Evolutionary conservation across 768 basidiomycete genomes (phyloP).

Genomic region (Ephemerocybe angulata): DNA sequence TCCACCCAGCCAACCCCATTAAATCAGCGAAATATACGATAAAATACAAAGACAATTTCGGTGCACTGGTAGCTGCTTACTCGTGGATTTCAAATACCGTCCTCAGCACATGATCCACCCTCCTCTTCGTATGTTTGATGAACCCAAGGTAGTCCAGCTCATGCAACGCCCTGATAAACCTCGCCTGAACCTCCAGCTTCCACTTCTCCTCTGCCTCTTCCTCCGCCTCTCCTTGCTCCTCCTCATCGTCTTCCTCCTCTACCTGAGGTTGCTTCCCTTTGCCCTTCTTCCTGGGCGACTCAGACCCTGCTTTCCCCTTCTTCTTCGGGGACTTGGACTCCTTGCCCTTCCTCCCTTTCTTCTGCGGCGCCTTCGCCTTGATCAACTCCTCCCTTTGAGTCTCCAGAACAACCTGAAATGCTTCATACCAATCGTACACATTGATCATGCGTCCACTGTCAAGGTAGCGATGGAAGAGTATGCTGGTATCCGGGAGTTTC

Average conservation of each 20-base stretch:
- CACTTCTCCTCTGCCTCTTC: constrained; percentile 44
- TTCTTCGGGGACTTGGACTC: constrained; percentile 10
- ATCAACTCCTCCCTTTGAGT: constrained; percentile 38
- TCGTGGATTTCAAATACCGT: constrained; percentile 55
- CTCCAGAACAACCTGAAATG: constrained; percentile 67
- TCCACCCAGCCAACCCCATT: too few relatives aligned
- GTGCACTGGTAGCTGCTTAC: too few relatives aligned
- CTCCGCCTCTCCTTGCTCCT: constrained; percentile 27
- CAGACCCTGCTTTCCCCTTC: not conserved
- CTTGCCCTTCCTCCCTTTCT: not conserved
- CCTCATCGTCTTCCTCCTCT: constrained; percentile 18
- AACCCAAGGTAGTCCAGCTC: constrained; percentile 81
- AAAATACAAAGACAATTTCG: too few relatives aligned
- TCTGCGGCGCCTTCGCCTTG: not conserved
- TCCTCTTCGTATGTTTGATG: constrained; percentile 74
- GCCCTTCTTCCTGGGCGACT: constrained; percentile 14
- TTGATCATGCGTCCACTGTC: constrained; percentile 83
- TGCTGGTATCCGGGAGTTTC: constrained; percentile 69
- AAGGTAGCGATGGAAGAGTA: constrained; percentile 72
- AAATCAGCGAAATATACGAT: too few relatives aligned
- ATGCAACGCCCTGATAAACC: constrained; percentile 77
- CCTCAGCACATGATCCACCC: constrained; percentile 70
- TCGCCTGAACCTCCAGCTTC: constrained; percentile 65
- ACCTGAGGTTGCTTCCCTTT: constrained; percentile 25
- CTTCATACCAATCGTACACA: constrained; percentile 84